Percentiles rank a stretch among this genome's conserved stretches.
These are phyloP conservation scores for Dendrobium huoshanense DNA, from an alignment of 106 monocot species.

Conservation along the genomic window DNA sequence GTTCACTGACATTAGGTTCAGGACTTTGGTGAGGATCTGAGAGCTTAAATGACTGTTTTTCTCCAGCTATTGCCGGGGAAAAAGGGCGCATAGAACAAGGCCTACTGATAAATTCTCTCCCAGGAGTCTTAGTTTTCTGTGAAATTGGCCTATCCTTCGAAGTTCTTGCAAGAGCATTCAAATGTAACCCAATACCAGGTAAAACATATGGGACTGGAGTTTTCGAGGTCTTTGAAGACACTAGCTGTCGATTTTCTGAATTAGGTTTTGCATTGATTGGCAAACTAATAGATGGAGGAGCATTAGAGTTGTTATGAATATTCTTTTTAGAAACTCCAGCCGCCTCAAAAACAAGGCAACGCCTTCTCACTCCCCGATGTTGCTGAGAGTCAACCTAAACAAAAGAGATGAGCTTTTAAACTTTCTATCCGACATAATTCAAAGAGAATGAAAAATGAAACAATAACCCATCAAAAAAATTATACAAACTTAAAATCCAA, in stretches of 20 bases:
- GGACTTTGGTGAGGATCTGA: slow-evolving; percentile 23
- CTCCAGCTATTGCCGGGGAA: slow-evolving; percentile 10
- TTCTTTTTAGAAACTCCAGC: slow-evolving; percentile 29
- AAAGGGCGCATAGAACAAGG: slow-evolving; percentile 23
- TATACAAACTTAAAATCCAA: neutral
- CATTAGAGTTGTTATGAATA: slow-evolving; percentile 12
- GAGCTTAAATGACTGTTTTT: slow-evolving; percentile 19
- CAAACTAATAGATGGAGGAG: slow-evolving; percentile 18
- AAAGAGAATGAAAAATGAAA: neutral
- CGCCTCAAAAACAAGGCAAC: slow-evolving; percentile 82
- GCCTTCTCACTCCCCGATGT: slow-evolving; percentile 65
- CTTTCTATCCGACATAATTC: neutral
- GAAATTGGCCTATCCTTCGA: slow-evolving; percentile 36
- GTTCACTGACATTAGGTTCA: slow-evolving; percentile 7
- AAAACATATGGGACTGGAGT: slow-evolving; percentile 23
- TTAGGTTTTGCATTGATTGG: slow-evolving; percentile 18
- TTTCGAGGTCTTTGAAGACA: slow-evolving; percentile 25
- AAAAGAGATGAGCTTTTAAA: neutral
- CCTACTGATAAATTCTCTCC: slow-evolving; percentile 20
- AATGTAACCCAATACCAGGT: slow-evolving; percentile 88
- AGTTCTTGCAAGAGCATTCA: slow-evolving; percentile 72
- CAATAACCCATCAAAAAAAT: neutral
- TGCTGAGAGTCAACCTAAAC: slow-evolving; percentile 62
- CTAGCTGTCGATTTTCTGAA: slow-evolving; percentile 17
- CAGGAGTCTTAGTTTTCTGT: slow-evolving; percentile 32